Percentiles rank a stretch among this genome's conserved stretches.
These are phyloP conservation scores for Exophiala sp. DNA, from an alignment of 2,329 filamentous ascomycete species.

Conservation along the genomic window DNA sequence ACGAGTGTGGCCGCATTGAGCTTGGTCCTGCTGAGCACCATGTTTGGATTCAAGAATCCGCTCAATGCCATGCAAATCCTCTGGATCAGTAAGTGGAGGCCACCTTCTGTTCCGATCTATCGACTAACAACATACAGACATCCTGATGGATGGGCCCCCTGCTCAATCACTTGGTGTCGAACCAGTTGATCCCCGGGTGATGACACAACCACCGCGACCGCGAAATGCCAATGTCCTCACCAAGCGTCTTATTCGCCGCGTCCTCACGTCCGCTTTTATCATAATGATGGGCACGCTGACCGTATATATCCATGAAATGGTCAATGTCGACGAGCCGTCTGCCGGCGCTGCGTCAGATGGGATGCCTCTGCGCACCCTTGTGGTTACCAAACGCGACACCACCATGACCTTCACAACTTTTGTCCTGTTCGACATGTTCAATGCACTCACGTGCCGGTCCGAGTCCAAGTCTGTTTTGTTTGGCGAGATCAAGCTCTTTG, in stretches of 20 bases:
- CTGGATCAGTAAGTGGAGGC: slow-evolving; percentile 77
- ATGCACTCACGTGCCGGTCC: slow-evolving; percentile 85
- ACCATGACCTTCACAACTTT: slow-evolving; percentile 99
- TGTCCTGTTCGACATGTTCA: slow-evolving; percentile 99
- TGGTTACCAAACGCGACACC: slow-evolving; percentile 86
- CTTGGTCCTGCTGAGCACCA: slow-evolving; percentile 85
- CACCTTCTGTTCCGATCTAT: background rate
- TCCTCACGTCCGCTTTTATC: slow-evolving; percentile 77
- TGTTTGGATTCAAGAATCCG: slow-evolving; percentile 87
- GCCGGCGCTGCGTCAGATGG: slow-evolving; percentile 28
- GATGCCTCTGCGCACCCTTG: slow-evolving; percentile 39
- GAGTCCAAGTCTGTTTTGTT: slow-evolving; percentile 82
- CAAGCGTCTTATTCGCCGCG: slow-evolving; percentile 69
- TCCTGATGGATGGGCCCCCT: slow-evolving; percentile 98
- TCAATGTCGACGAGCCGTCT: slow-evolving; percentile 52
- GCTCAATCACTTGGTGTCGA: slow-evolving; percentile 96
- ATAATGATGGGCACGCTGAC: slow-evolving; percentile 90
- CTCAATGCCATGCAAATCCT: slow-evolving; percentile 99
- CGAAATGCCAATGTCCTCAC: slow-evolving; percentile 91
- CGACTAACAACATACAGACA: slow-evolving; percentile 57
- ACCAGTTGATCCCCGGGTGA: slow-evolving; percentile 86
- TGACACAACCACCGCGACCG: slow-evolving; percentile 80
- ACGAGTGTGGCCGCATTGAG: slow-evolving; percentile 91
- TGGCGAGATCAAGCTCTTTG: slow-evolving; percentile 75
- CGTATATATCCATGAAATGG: slow-evolving; percentile 90